These are phyloP conservation scores for Pythium biforme DNA, from an alignment of 352 stramenopile genomes.

Conservation along the genomic window DNA sequence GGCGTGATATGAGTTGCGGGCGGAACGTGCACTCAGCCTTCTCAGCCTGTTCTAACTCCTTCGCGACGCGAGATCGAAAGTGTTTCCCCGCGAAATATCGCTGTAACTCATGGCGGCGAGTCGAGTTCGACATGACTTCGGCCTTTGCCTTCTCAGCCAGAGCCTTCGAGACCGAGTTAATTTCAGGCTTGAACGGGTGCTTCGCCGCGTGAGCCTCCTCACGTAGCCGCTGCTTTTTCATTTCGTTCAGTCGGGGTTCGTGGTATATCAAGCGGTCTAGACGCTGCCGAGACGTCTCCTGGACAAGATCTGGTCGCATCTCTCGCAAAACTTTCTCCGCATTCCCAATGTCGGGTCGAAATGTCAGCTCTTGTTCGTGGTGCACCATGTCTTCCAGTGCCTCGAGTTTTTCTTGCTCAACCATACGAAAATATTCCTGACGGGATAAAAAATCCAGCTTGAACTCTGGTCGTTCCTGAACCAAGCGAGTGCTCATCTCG, in stretches of 20 bases:
- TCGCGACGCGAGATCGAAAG: constrained; percentile 63
- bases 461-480: constrained; percentile 69
- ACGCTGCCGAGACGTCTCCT: constrained; percentile 52
- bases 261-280: constrained; percentile 73
- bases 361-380: constrained; percentile 44
- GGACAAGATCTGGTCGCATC: constrained; percentile 56
- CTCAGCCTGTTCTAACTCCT: constrained; percentile 65
- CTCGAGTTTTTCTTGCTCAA: constrained; percentile 61
- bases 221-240: constrained; percentile 57
- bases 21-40: constrained; percentile 74
- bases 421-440: constrained; percentile 64
- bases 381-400: constrained; percentile 50
- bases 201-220: constrained; percentile 56
- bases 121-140: constrained; percentile 30
- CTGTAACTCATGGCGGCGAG: constrained; percentile 29
- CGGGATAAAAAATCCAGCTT: constrained; percentile 73
- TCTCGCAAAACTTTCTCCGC: constrained; percentile 63
- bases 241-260: constrained; percentile 51
- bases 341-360: constrained; percentile 80
- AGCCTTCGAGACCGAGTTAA: constrained; percentile 73
- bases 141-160: constrained; percentile 49
- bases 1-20: constrained; percentile 40
- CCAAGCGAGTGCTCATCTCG: constrained; percentile 46
- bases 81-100: constrained; percentile 67
- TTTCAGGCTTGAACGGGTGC: constrained; percentile 73